phyloP scores from a whole-genome alignment of 192 early-diverging fungal species.

The Podila verticillata region DNA sequence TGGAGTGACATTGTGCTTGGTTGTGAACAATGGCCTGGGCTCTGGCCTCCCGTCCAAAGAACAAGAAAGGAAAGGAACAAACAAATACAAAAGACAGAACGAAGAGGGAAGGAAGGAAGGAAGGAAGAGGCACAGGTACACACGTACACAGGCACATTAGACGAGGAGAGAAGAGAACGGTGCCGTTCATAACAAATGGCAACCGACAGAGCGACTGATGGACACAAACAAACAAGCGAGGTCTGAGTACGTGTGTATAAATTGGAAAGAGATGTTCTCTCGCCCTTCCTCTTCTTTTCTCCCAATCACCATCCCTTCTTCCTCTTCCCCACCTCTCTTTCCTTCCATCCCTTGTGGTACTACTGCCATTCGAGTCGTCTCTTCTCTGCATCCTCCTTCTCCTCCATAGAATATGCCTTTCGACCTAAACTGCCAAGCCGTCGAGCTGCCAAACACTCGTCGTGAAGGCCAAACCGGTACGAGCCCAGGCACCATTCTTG shows the following conservation, averaged over 20 bases:
- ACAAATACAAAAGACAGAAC: neutral
- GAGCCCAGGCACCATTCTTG: neutral
- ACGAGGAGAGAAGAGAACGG: neutral
- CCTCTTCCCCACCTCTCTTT: neutral
- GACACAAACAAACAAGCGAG: neutral
- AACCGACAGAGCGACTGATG: neutral
- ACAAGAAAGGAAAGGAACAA: neutral
- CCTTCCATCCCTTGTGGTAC: neutral
- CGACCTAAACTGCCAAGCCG: constrained; percentile 50
- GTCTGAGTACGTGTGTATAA: neutral
- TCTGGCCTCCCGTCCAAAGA: neutral
- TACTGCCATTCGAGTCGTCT: neutral
- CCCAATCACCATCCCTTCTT: neutral
- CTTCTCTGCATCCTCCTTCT: neutral
- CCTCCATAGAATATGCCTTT: constrained; percentile 14
- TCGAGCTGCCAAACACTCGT: constrained; percentile 59
- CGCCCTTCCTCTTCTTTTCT: no score
- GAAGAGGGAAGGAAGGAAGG: neutral
- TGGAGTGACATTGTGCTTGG: no score
- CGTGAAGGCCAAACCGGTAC: constrained; percentile 65
- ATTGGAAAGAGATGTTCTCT: neutral
- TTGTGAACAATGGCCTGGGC: no score
- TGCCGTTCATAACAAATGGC: no score
- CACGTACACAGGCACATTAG: no score
- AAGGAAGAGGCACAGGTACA: no score